Evolutionary conservation across 1,284 basidiomycete species (phyloP).

Genomic region (Flammula alnicola): DNA sequence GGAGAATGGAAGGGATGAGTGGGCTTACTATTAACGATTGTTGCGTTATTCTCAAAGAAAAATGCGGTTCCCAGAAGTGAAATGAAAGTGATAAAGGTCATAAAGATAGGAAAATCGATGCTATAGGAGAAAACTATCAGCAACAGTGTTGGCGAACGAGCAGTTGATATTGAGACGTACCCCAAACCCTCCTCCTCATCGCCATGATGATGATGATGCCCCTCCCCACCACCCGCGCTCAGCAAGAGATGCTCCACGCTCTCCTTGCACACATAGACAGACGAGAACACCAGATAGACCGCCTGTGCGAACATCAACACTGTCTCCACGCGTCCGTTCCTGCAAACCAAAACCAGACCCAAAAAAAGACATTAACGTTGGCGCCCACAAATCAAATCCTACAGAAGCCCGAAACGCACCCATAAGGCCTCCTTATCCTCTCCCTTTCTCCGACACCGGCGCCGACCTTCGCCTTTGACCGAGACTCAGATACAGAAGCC

Average conservation of each 20-base stretch:
- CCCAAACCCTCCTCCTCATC: slow-evolving; percentile 25
- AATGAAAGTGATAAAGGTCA: slow-evolving; percentile 62
- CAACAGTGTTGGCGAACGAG: slow-evolving; percentile 49
- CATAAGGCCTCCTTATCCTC: slow-evolving; percentile 56
- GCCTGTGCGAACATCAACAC: slow-evolving; percentile 86
- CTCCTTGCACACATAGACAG: slow-evolving; percentile 94
- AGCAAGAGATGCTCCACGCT: slow-evolving; percentile 82
- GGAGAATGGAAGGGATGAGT: slow-evolving; percentile 6
- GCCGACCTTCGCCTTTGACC: slow-evolving; percentile 9
- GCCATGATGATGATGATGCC: slow-evolving; percentile 61
- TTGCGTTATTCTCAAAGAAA: slow-evolving; percentile 67
- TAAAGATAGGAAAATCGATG: slow-evolving; percentile 70
- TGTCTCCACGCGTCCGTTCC: slow-evolving; percentile 76
- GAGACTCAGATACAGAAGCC: slow-evolving; percentile 21
- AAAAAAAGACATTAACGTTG: too few relatives aligned
- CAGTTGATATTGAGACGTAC: neutral
- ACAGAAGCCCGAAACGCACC: too few relatives aligned
- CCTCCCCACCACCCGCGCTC: slow-evolving; percentile 48
- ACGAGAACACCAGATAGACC: slow-evolving; percentile 89
- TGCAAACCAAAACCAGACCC: slow-evolving; percentile 33
- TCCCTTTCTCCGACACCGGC: slow-evolving; percentile 25
- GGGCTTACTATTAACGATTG: slow-evolving; percentile 67
- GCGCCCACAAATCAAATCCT: too few relatives aligned
- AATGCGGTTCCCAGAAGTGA: slow-evolving; percentile 59
- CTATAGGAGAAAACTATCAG: slow-evolving; percentile 50